These are phyloP conservation scores for Huntiella moniliformis DNA, from an alignment of 2,329 filamentous ascomycete species.

Conservation along the genomic window DNA sequence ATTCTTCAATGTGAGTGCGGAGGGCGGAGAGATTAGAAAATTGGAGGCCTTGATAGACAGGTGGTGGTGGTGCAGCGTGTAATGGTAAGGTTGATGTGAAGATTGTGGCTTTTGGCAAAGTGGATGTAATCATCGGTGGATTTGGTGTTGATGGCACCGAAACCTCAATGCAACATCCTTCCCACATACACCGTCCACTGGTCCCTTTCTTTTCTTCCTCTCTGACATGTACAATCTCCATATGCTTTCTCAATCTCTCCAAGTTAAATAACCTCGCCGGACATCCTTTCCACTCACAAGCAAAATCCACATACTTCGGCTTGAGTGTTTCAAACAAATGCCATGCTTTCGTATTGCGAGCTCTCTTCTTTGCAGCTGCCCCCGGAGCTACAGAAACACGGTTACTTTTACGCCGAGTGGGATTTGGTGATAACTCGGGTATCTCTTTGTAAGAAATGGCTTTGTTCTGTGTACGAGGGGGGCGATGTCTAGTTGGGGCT, in stretches of 20 bases:
- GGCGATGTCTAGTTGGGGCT: no score
- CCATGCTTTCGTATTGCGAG: slow-evolving; percentile 1
- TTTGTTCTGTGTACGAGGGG: no score
- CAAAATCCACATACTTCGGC: slow-evolving; percentile 30
- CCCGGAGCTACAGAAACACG: no score
- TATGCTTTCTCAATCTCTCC: slow-evolving; percentile 36
- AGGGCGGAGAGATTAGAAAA: slow-evolving; percentile 19
- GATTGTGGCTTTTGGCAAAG: no score
- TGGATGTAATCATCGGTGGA: no score
- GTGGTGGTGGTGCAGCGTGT: background rate
- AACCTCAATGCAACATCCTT: slow-evolving; percentile 14
- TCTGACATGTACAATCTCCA: slow-evolving; percentile 30
- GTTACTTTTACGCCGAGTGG: no score
- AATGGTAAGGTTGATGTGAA: background rate
- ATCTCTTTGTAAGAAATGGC: background rate
- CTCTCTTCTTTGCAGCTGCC: background rate
- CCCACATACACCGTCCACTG: slow-evolving; percentile 17
- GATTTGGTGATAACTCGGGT: background rate
- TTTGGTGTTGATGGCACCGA: no score
- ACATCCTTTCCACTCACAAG: slow-evolving; percentile 42
- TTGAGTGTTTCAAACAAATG: slow-evolving; percentile 23
- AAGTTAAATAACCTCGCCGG: slow-evolving; percentile 43
- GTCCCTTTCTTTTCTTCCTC: background rate
- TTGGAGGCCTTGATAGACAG: background rate
- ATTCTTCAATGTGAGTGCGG: slow-evolving; percentile 30